phyloP scores from a whole-genome alignment of 345 rosid genomes.

The Citrus reticulata region DNA sequence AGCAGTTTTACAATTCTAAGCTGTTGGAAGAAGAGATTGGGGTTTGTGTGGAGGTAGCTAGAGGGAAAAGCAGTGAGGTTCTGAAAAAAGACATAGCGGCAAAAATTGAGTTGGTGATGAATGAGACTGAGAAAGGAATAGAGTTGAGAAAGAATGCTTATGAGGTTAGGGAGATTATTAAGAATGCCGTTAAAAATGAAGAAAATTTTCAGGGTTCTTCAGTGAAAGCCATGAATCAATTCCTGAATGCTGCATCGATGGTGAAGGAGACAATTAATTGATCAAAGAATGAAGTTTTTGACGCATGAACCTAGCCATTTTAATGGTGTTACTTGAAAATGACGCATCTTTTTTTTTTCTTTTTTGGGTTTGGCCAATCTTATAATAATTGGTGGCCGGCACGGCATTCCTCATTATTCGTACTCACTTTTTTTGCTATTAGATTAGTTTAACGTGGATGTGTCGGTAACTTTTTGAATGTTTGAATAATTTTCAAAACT shows the following conservation, averaged over 20 bases:
- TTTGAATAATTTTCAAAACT: no score
- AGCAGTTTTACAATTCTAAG: constrained; percentile 32
- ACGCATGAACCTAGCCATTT: constrained; percentile 5
- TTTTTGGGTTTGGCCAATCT: no score
- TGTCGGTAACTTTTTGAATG: no score
- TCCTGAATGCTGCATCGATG: constrained; percentile 26
- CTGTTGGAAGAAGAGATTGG: constrained; percentile 19
- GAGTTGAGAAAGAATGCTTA: constrained; percentile 38
- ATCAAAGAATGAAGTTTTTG: neutral
- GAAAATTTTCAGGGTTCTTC: constrained; percentile 14
- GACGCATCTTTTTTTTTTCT: no score
- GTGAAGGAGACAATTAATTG: constrained; percentile 10
- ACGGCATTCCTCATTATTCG: no score
- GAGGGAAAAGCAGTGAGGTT: constrained; percentile 25
- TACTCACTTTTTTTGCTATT: no score
- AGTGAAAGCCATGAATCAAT: constrained; percentile 31
- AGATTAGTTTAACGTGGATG: no score
- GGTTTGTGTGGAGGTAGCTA: constrained; percentile 29
- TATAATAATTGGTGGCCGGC: no score
- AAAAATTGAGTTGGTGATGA: constrained; percentile 54
- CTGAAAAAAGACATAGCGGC: constrained; percentile 27
- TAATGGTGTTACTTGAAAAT: no score
- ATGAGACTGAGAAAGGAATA: constrained; percentile 36
- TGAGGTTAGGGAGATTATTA: constrained; percentile 31
- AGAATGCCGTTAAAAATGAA: constrained; percentile 26